These are phyloP conservation scores for Rusavskia elegans DNA, from an alignment of 495 filamentous ascomycete genomes.

Conservation along the genomic window DNA sequence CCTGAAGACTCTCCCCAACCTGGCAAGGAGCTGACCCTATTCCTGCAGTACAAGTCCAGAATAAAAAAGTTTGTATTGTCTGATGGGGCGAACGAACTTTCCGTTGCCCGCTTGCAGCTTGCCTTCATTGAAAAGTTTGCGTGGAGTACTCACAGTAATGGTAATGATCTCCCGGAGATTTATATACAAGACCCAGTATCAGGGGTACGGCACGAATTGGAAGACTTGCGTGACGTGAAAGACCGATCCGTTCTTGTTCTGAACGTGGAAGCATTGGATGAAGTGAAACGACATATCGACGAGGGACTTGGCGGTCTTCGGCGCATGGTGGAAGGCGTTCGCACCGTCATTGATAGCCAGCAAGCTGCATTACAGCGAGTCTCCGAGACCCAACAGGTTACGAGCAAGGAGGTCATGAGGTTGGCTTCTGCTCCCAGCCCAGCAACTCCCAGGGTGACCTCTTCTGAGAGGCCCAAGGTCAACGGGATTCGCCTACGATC, in stretches of 20 bases:
- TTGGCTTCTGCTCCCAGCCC: slow-evolving; percentile 51
- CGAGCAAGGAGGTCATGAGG: slow-evolving; percentile 78
- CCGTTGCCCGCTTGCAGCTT: slow-evolving; percentile 73
- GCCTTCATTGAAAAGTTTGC: slow-evolving; percentile 99
- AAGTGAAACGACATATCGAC: slow-evolving; percentile 92
- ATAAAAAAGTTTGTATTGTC: slow-evolving; percentile 90
- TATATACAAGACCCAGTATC: slow-evolving; percentile 94
- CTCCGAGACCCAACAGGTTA: slow-evolving; percentile 82
- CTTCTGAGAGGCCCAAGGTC: slow-evolving; percentile 20
- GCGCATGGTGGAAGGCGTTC: slow-evolving; percentile 65
- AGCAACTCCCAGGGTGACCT: slow-evolving; percentile 13
- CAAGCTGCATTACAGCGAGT: slow-evolving; percentile 64
- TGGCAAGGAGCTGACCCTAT: slow-evolving; percentile 84
- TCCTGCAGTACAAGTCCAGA: slow-evolving; percentile 89
- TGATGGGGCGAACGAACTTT: slow-evolving; percentile 67
- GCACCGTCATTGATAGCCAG: slow-evolving; percentile 65
- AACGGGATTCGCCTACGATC: slow-evolving; percentile 5
- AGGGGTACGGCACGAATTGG: slow-evolving; percentile 86
- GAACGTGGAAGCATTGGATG: slow-evolving; percentile 88
- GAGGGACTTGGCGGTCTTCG: slow-evolving; percentile 73
- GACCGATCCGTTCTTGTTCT: slow-evolving; percentile 86
- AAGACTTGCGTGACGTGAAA: slow-evolving; percentile 89
- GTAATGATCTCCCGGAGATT: slow-evolving; percentile 84
- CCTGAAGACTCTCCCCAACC: slow-evolving; percentile 61
- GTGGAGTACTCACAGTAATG: slow-evolving; percentile 93